A percentile compares a stretch with the other conserved stretches of the same genome.
These are phyloP conservation scores for Fusarium solani-melongenae DNA, from an alignment of 2,329 filamentous ascomycete genomes.

Conservation along the genomic window DNA sequence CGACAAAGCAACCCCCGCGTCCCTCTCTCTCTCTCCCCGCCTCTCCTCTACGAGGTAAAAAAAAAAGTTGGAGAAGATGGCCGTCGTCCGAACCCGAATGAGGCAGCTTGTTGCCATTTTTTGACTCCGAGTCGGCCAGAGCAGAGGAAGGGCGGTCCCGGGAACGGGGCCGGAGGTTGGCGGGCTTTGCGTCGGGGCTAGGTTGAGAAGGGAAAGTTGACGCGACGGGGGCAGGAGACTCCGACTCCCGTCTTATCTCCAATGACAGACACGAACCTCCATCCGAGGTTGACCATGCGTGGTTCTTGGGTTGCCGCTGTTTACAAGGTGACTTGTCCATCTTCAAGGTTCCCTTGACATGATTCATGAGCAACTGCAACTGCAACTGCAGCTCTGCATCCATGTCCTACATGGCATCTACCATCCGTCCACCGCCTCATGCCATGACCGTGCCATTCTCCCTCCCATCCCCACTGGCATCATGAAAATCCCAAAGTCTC, in stretches of 20 bases:
- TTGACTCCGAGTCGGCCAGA: neutral
- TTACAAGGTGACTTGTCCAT: neutral
- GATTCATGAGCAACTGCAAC: neutral
- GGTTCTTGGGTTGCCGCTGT: neutral
- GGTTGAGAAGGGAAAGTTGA: slow-evolving; percentile 37
- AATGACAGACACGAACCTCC: neutral
- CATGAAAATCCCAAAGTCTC: neutral
- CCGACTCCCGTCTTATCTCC: slow-evolving; percentile 9
- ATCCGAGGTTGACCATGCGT: neutral
- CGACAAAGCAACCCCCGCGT: slow-evolving; percentile 15
- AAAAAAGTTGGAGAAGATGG: slow-evolving; percentile 8
- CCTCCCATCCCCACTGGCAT: neutral
- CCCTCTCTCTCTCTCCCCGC: slow-evolving; percentile 5
- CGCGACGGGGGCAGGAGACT: slow-evolving; percentile 19
- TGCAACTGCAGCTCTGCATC: neutral
- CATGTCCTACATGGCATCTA: neutral
- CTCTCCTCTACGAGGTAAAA: neutral
- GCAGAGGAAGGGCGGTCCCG: neutral
- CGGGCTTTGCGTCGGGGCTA: slow-evolving; percentile 17
- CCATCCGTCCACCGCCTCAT: neutral
- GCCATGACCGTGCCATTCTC: neutral
- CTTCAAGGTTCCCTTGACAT: neutral
- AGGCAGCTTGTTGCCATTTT: neutral
- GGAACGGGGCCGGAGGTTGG: slow-evolving; percentile 12
- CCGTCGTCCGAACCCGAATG: neutral